Conservation (phyloP, 192 early-diverging fungal genomes). For the Phycomyces blakesleeanus region DNA sequence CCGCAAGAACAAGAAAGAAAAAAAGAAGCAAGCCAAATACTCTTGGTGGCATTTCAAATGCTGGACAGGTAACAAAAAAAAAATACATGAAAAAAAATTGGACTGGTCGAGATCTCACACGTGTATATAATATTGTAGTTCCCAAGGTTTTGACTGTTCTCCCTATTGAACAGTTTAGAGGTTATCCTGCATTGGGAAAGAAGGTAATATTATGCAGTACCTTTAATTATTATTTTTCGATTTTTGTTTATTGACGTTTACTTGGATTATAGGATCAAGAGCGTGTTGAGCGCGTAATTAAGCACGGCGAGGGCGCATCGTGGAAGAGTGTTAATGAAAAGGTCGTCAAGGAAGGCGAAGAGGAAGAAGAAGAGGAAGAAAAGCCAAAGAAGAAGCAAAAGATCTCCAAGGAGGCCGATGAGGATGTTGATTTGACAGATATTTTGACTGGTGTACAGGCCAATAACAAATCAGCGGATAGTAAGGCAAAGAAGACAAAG, state of each 20-base stretch:
- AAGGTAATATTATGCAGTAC: constrained; percentile 29
- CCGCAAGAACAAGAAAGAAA: constrained; percentile 43
- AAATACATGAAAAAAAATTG: too few relatives aligned
- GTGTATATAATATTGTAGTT: constrained; percentile 34
- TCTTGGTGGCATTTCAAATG: constrained; percentile 53
- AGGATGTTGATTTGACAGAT: constrained; percentile 18
- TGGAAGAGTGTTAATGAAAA: constrained; percentile 19
- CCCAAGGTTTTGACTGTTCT: constrained; percentile 43
- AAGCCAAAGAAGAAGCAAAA: constrained; percentile 24
- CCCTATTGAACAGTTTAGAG: constrained; percentile 44
- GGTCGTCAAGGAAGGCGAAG: neutral
- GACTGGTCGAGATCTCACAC: too few relatives aligned
- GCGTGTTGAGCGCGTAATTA: constrained; percentile 39
- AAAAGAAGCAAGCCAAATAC: constrained; percentile 48
- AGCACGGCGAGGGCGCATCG: constrained; percentile 34
- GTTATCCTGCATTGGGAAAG: constrained; percentile 37
- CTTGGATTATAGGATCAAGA: constrained; percentile 35
- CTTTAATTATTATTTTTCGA: neutral
- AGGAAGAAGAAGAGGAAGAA: constrained; percentile 4
- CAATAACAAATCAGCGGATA: neutral
- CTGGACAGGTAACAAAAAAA: constrained; percentile 25
- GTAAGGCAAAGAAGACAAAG: neutral
- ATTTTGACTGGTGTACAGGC: constrained; percentile 20
- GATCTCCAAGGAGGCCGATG: constrained; percentile 5
- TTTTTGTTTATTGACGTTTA: neutral